These are phyloP conservation scores for Colletotrichum sp. DNA, from an alignment of 2,329 filamentous ascomycete species.

Conservation along the genomic window DNA sequence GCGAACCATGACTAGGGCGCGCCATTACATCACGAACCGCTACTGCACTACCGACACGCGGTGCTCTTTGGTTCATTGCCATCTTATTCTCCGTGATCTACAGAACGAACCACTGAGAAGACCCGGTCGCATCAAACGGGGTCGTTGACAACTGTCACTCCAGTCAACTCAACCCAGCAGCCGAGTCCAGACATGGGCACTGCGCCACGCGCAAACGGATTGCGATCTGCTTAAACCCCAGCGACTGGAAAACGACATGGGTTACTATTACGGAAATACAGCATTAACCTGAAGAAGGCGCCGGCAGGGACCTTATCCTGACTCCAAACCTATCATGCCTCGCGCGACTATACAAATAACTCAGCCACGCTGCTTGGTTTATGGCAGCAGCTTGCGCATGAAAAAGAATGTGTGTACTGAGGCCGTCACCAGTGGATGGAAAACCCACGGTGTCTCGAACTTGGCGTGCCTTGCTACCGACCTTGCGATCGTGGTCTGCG, in stretches of 20 bases:
- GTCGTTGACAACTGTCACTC: background rate
- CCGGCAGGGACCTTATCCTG: constrained; percentile 4
- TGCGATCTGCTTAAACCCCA: background rate
- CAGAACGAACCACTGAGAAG: background rate
- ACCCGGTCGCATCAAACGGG: background rate
- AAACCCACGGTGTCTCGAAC: constrained; percentile 30
- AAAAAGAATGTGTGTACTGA: constrained; percentile 32
- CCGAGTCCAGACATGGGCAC: background rate
- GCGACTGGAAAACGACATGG: background rate
- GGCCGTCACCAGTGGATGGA: constrained; percentile 35
- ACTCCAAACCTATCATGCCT: constrained; percentile 7
- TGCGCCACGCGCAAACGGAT: background rate
- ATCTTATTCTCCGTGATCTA: background rate
- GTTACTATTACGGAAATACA: background rate
- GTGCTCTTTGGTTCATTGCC: background rate
- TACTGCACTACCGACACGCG: background rate
- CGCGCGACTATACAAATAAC: background rate
- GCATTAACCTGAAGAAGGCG: background rate
- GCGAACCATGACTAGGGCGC: background rate
- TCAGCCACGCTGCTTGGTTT: background rate
- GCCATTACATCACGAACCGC: constrained; percentile 1
- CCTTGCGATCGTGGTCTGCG: constrained; percentile 45
- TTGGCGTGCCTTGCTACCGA: constrained; percentile 35
- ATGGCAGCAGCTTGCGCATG: constrained; percentile 19
- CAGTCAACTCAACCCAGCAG: background rate